Base-by-base conservation (phyloP, 1,284 basidiomycete species). In the Mycena citricolor region DNA sequence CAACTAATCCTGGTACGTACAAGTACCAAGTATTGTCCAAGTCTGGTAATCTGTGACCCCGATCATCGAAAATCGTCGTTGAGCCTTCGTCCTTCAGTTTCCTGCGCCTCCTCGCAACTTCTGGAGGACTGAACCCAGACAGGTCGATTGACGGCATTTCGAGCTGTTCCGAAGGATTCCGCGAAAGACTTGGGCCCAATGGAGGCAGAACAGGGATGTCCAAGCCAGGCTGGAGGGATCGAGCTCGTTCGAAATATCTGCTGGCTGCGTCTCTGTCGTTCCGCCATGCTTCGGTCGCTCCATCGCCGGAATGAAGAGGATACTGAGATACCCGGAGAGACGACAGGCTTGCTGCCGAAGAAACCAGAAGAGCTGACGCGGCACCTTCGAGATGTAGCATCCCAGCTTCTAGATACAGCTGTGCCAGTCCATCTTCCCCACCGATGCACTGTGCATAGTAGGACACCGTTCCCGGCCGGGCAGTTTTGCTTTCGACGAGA, bases 381-480 rank as follows among this genome's bases (percentile, higher is more conserved):
- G 81, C 74, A 10, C 86, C 86, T 61, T 89, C 86, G 11, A 89
- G 70, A 57, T 89, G 77, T 20, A 89, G 73, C 20, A 87, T 68
- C 4, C 86, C 86, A 4, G 83, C 83, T 61, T 86, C 83, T 6
- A 86, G 66, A 61, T 86, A 89, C 4, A 89, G 75, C 49, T 79
- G 80, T 1, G 83, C 86, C 5, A 89, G 70, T 0, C 80, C 81
- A 8, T 61, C 54, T 12, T 69, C 52, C 20, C 85, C 84, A 19
- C 86, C 86, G 8, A 89, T 63, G 39, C 76, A 76, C 36, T 78
- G 72, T 22, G 80, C 55, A 57, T 83, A 83, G 61, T 88, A 88
- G 0, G 69, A 63, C 21, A 65, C 54, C 2, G 77, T 80, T 16
- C 80, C 83, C 4, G 67, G 72, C 20, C 66, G 57, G 4, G 70